Percentiles rank a stretch among this genome's conserved stretches.
Conservation (phyloP, 768 basidiomycete species). For the Pholiota conissans region DNA sequence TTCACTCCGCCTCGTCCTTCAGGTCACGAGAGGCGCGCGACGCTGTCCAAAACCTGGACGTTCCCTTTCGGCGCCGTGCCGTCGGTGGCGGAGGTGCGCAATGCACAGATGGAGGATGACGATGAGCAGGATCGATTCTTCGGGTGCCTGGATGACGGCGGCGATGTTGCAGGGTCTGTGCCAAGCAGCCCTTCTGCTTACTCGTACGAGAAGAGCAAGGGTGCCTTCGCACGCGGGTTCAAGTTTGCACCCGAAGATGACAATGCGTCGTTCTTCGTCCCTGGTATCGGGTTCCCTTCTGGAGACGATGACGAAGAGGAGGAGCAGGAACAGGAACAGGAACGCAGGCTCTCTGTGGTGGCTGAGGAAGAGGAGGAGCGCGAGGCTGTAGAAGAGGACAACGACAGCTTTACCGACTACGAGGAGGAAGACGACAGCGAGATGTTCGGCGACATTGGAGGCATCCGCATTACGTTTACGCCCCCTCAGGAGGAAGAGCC, state of each 20-base stretch:
- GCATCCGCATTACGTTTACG: conserved; percentile 74
- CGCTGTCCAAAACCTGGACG: conserved; percentile 71
- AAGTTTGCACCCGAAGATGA: conserved; percentile 49
- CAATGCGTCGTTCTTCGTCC: conserved; percentile 48
- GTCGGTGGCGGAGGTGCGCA: conserved; percentile 50
- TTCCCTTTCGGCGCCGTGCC: conserved; percentile 42
- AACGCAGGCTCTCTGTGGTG: conserved; percentile 19
- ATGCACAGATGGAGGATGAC: conserved; percentile 19
- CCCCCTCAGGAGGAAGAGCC: conserved; percentile 49
- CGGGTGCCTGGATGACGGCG: conserved; percentile 63
- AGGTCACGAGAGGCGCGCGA: conserved; percentile 33
- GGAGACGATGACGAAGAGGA: conserved; percentile 56
- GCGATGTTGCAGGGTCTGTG: conserved; percentile 34
- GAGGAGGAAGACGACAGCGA: conserved; percentile 43
- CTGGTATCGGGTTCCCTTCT: conserved; percentile 39
- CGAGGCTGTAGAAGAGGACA: conserved; percentile 36
- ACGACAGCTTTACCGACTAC: conserved; percentile 20
- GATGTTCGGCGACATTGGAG: conserved; percentile 63
- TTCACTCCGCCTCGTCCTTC: conserved; percentile 25
- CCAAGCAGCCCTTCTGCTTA: conserved; percentile 44
- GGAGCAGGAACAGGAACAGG: conserved; percentile 34
- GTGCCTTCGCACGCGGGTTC: conserved; percentile 56
- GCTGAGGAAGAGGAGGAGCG: conserved; percentile 36
- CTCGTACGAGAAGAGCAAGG: conserved; percentile 58
- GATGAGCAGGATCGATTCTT: conserved; percentile 65